Evolutionary conservation across 208 protist genomes (phyloP), one percentile per base, ranked within the genome.

Genomic region (Acanthamoeba quina): DNA sequence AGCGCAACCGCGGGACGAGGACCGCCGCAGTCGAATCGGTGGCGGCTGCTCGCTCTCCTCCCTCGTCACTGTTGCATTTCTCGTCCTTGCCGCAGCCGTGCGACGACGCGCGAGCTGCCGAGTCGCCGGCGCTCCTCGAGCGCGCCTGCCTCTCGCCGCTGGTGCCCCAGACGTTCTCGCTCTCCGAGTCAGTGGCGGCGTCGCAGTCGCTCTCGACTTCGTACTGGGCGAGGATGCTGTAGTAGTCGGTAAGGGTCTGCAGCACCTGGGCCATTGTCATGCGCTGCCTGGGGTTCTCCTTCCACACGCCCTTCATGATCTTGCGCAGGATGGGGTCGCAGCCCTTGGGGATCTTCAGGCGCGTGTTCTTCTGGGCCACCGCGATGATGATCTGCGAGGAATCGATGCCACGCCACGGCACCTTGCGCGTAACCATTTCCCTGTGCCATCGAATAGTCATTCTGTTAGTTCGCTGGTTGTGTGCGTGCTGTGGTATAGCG

Each of bases 321-420:
- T 66, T 89, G 47, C 82, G 47, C 54, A 89, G 82, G 47, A 89
- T 37, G 11, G 82, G 82, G 29, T 89, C 82, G 56, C 82, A 89
- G 82, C 56, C 82, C 31, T 89, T 89, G 66, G 82, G 82, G 37
- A 89, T 89, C 82, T 90, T 90, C 37, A 92, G 62, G 13, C 88
- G 54, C 41, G 88, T 92, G 66, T 92, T 92, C 47, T 78, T 72
- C 66, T 80, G 37, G n/a, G 82, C 82, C 17, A 92, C 88, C 5
- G 88, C 88, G 64, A 92, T 70, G 34, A 78, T 78, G 88, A 92
- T 54, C 44, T 92, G 64, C 26, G 88, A 78, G 34, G 62, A 37
- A n/a, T 70, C 66, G 26, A 78, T 15, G 19, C 88, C 88, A 19
- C 64, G 41, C 88, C 88, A 92, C 21, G 88, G 88, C 21, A 92